These are phyloP conservation scores for Flaveria sonorensis DNA, from an alignment of 129 eudicot genomes.

Conservation along the genomic window DNA sequence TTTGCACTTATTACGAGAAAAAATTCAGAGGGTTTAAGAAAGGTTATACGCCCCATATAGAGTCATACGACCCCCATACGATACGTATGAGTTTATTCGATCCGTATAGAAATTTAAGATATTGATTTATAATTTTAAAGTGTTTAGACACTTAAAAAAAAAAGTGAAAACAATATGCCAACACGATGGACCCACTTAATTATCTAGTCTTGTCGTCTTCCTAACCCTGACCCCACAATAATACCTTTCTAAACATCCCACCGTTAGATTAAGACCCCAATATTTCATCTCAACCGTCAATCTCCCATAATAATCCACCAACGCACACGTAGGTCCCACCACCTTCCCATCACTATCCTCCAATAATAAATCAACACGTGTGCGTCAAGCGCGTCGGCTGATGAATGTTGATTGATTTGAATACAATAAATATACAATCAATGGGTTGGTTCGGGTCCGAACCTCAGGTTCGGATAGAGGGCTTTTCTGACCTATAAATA, in stretches of 20 bases:
- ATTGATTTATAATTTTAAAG: too few relatives aligned
- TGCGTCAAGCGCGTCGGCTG: conserved; percentile 40
- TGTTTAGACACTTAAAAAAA: too few relatives aligned
- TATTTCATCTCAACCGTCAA: conserved; percentile 21
- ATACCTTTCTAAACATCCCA: neutral
- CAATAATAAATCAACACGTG: conserved; percentile 20
- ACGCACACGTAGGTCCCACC: conserved; percentile 34
- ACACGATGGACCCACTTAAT: conserved; percentile 3
- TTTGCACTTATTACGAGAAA: too few relatives aligned
- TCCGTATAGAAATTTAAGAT: too few relatives aligned
- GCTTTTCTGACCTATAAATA: conserved; percentile 30
- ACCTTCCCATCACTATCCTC: conserved; percentile 37
- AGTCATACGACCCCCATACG: too few relatives aligned
- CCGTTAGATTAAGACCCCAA: conserved; percentile 22
- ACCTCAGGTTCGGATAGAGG: conserved; percentile 25
- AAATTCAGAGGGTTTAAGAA: too few relatives aligned
- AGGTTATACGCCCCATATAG: too few relatives aligned
- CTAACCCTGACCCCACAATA: conserved; percentile 15
- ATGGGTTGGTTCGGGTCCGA: conserved; percentile 19
- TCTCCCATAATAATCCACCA: conserved; percentile 25
- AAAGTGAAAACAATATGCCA: neutral
- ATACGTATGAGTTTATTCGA: too few relatives aligned
- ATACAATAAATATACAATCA: neutral
- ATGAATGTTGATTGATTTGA: conserved; percentile 15
- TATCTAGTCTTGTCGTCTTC: conserved; percentile 27